These are phyloP conservation scores for Alternaria gansuensis DNA, from an alignment of 2,329 filamentous ascomycete species.

Conservation along the genomic window DNA sequence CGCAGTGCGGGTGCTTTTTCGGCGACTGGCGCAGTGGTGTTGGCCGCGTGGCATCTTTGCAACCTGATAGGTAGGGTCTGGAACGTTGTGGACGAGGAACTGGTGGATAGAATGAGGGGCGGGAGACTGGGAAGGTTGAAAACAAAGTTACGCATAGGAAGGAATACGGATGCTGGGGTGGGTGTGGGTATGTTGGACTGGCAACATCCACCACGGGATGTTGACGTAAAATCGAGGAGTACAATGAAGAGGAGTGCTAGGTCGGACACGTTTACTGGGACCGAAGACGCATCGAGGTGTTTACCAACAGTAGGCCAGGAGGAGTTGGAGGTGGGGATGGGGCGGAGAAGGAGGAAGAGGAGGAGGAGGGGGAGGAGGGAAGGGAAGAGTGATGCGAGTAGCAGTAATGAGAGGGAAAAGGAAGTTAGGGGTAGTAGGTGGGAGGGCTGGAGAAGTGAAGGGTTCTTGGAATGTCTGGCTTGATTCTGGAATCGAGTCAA, in stretches of 20 bases:
- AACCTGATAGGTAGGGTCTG: background rate
- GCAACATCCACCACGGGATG: background rate
- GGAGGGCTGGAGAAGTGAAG: background rate
- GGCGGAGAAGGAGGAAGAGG: background rate
- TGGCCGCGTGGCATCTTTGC: slow-evolving; percentile 7
- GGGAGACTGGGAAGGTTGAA: too few species aligned
- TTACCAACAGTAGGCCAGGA: background rate
- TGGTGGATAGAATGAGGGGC: background rate
- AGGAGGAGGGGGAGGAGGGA: background rate
- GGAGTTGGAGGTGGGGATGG: background rate
- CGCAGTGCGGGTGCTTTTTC: slow-evolving; percentile 10
- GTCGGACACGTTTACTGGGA: background rate
- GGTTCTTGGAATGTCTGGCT: background rate
- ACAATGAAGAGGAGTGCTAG: background rate
- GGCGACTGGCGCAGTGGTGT: slow-evolving; percentile 4
- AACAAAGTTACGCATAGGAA: background rate
- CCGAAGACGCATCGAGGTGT: background rate
- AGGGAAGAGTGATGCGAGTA: background rate
- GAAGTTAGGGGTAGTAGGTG: background rate
- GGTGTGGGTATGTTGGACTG: background rate
- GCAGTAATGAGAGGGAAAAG: background rate
- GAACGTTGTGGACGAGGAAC: background rate
- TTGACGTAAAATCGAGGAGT: background rate
- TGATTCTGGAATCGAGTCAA: background rate
- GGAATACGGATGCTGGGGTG: accelerated